phyloP scores from a whole-genome alignment of 129 eudicot species.

The Flaveria linearis region DNA sequence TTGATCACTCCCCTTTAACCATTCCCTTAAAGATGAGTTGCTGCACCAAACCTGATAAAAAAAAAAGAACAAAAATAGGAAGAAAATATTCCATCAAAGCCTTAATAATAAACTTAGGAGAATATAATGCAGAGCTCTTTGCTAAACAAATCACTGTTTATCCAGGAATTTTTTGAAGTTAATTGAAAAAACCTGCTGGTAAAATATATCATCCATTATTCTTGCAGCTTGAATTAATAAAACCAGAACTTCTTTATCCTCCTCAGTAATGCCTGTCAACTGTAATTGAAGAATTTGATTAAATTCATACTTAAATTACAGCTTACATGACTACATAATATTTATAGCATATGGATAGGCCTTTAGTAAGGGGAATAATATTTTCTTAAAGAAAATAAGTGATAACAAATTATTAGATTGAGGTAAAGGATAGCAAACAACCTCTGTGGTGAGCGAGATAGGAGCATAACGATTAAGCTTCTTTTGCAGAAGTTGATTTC shows the following conservation, averaged over 20 bases:
- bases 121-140: background rate
- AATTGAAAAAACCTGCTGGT: constrained; percentile 58
- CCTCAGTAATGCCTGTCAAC: constrained; percentile 65
- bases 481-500: constrained; percentile 54
- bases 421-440: constrained; percentile 27
- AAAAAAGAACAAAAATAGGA: background rate
- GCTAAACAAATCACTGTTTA: constrained; percentile 9
- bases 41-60: constrained; percentile 73
- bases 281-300: constrained; percentile 34
- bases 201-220: constrained; percentile 72
- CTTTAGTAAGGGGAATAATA: background rate
- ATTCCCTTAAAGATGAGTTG: constrained; percentile 78
- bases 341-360: background rate
- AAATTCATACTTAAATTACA: constrained; percentile 8
- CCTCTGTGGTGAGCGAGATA: constrained; percentile 79
- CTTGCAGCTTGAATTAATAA: constrained; percentile 73
- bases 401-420: background rate
- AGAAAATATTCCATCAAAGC: background rate
- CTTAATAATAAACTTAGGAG: background rate
- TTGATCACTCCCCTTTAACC: constrained; percentile 59
- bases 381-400: background rate
- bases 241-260: constrained; percentile 73
- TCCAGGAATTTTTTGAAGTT: background rate
- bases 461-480: constrained; percentile 81
- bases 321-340: background rate